Evolutionary conservation across 768 basidiomycete genomes (phyloP), one percentile per base, ranked within the genome.

Genomic region (Pleurotus pulmonarius): DNA sequence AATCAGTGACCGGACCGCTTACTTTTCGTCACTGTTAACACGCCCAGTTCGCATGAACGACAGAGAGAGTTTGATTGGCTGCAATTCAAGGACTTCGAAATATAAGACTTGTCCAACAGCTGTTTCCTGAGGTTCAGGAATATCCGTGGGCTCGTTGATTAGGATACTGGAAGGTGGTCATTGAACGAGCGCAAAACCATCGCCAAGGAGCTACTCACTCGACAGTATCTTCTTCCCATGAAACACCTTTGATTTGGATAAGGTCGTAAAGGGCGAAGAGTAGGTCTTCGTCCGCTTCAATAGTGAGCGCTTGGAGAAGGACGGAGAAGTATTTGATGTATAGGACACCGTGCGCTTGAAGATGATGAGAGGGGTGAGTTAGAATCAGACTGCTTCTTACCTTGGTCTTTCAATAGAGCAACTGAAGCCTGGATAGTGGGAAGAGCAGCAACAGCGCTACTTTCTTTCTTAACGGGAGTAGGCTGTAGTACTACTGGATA

Each of bases 1-100:
- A 34, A 34, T 11, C 29, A 11, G 29, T 11, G 9, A 34, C 9
- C 4, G 29, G 26, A 4, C 12, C 13, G 60, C 87, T 63, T 69
- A 96, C 96, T 94, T 94, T 65, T 94, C 91, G 65, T 94, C 94
- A 41, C 90, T 89, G 69, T 89, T 97, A 56, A 96, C 85, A 25
- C 92, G 78, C 63, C 98, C 97, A 1, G 96, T 96, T 15, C 95
- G 85, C 92, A 97, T 96, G 76, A 99, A 99, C 0, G 97, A 98
- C 15, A 99, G 71, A 1, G 92, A 87, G 3, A 99, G 77, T 60
- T 88, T 86, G 65, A 98, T 91, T 5, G 97, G 97, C 60, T 99
- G 96, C 25, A 99, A 77, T 64, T 97, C 92, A 5, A 99, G 79
- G 11, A 94, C 83, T 71, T 99, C 97, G 63, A 99, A 99, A 73